Conservation (phyloP, 1,139 yeast species). For the Diutina neorugosa region DNA sequence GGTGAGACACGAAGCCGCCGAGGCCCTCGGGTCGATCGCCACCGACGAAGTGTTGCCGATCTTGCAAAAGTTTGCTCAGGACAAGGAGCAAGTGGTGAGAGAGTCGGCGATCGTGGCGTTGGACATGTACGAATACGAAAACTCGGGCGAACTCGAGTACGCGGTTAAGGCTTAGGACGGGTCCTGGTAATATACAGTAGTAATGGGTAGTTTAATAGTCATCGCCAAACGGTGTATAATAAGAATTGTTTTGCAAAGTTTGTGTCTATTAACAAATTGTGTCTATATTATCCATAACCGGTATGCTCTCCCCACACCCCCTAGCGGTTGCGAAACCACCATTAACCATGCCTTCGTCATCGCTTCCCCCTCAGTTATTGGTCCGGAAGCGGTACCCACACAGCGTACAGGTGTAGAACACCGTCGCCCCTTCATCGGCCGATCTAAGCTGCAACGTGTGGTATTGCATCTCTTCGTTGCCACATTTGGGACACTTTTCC, state of each 20-base stretch:
- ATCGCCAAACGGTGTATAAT: no score
- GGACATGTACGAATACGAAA: slow-evolving; percentile 96
- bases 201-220: background rate
- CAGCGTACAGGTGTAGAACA: slow-evolving; percentile 85
- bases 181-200: slow-evolving; percentile 6
- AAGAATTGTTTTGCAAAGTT: no score
- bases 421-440: slow-evolving; percentile 98
- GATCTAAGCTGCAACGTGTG: slow-evolving; percentile 93
- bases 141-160: slow-evolving; percentile 74
- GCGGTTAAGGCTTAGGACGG: slow-evolving; percentile 22
- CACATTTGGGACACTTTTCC: slow-evolving; percentile 97
- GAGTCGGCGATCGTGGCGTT: slow-evolving; percentile 94
- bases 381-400: slow-evolving; percentile 94
- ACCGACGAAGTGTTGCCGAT: slow-evolving; percentile 94
- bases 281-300: slow-evolving; percentile 5
- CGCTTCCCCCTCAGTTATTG: slow-evolving; percentile 43
- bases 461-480: slow-evolving; percentile 94
- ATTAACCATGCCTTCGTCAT: background rate
- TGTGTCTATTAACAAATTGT: background rate
- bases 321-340: background rate
- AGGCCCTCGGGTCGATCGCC: slow-evolving; percentile 93
- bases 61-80: slow-evolving; percentile 65
- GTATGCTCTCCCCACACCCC: slow-evolving; percentile 4
- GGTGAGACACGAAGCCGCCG: slow-evolving; percentile 99
- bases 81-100: slow-evolving; percentile 80